Evolutionary conservation across 1,139 yeast species (phyloP), one percentile per base, ranked within the genome.

Genomic region (Geotrichum citri-aurantii): DNA sequence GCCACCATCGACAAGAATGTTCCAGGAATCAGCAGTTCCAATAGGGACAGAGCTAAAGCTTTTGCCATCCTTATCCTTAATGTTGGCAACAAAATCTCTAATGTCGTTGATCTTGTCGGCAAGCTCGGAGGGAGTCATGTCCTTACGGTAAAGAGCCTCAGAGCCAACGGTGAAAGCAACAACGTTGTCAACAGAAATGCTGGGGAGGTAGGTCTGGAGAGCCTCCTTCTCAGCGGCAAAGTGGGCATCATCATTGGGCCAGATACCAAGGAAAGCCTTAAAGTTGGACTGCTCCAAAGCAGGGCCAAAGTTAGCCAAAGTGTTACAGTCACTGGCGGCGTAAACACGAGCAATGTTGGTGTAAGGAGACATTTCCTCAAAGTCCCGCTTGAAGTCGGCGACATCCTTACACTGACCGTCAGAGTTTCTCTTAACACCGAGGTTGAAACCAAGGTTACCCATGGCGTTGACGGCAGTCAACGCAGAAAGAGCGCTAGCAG

Each of bases 11-110:
- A 90, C 96, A 66, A 89, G 75, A 63, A 88, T 81, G 75, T 92
- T 89, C 98, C 99, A 92, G 1, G 97, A 90, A 75, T 93, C 98
- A 66, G 89, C 97, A 64, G 90, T 85, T 64, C 98, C 98, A 65
- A 92, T 96, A 64, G 85, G 91, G 57, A 82, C 80, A 65, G 80
- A 79, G 57, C 79, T 70, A 75, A 85, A 91, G 29, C 92, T 82
- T 68, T 85, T 77, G 68, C 97, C 97, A 68, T 89, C 78, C 72
- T 86, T 85, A 76, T 89, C 97, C 63, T 79, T 77, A 73, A 91
- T 84, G 65, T 71, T 79, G 52, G 78, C 71, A 64, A 90, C 71
- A 54, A 83, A 76, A 50, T 73, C 71, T 74, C 83, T 86, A 72
- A 89, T 73, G 53, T 81, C 82, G 60, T 72, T 63, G 69, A 90